Percentiles rank a stretch among this genome's conserved stretches.
phyloP scores from a whole-genome alignment of 768 basidiomycete species.

The Lyophyllum decastes region DNA sequence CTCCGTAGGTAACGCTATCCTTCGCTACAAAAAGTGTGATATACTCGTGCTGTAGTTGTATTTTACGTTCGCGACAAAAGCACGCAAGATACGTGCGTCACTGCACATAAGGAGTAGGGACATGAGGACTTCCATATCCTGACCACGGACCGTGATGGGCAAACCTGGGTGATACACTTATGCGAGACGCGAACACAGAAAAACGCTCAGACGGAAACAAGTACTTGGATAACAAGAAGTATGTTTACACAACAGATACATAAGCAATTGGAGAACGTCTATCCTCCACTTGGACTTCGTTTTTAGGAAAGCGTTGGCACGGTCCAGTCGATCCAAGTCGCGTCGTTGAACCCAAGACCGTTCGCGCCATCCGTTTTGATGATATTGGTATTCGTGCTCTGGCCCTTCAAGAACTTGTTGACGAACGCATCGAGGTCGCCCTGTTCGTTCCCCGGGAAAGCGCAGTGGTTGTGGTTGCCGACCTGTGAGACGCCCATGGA shows the following conservation, averaged over 20 bases:
- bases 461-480: constrained; percentile 56
- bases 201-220: no score
- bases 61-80: no score
- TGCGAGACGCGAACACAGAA: no score
- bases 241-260: neutral
- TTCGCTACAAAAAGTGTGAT: no score
- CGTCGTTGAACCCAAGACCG: constrained; percentile 37
- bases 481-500: constrained; percentile 55
- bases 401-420: constrained; percentile 53
- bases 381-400: constrained; percentile 48
- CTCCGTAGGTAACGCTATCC: no score
- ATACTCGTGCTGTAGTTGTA: no score
- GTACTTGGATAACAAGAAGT: no score
- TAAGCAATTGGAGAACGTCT: neutral
- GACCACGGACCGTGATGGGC: no score
- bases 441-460: constrained; percentile 49
- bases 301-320: constrained; percentile 41
- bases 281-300: neutral
- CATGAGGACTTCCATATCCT: no score
- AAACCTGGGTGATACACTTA: no score
- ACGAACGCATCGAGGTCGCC: constrained; percentile 52
- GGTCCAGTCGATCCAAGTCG: constrained; percentile 52
- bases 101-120: no score
- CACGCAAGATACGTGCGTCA: no score
- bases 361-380: constrained; percentile 44